Evolutionary conservation across 257 asterid genomes (phyloP).

Genomic region (Haberlea rhodopensis): DNA sequence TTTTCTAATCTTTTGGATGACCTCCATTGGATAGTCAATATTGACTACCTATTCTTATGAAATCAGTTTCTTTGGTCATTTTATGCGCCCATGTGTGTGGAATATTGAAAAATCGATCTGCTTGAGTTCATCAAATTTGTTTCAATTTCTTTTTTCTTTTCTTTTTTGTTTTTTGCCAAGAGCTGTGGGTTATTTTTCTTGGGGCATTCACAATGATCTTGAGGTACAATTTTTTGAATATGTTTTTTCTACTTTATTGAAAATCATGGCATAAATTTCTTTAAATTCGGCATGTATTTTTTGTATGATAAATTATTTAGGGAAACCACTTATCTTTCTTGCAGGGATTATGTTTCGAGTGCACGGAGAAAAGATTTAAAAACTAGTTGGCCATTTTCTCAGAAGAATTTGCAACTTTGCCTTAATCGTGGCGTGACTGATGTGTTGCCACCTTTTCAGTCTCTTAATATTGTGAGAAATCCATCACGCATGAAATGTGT

Average conservation of each 20-base stretch:
- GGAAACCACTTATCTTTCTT: slow-evolving; percentile 19
- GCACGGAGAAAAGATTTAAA: slow-evolving; percentile 60
- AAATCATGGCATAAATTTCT: background rate
- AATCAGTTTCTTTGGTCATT: slow-evolving; percentile 39
- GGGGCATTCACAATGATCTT: no score
- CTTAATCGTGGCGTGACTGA: slow-evolving; percentile 64
- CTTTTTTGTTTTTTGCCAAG: slow-evolving; percentile 25
- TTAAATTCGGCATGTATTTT: no score
- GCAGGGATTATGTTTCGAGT: slow-evolving; percentile 82
- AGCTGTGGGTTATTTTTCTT: no score
- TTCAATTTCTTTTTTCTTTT: slow-evolving; percentile 10
- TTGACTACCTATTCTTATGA: slow-evolving; percentile 30
- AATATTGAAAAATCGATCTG: slow-evolving; percentile 10
- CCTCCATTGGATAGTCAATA: slow-evolving; percentile 25
- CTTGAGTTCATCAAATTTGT: no score
- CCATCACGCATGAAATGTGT: slow-evolving; percentile 28
- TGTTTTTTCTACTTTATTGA: no score
- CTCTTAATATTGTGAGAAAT: slow-evolving; percentile 47
- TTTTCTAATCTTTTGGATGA: slow-evolving; percentile 17
- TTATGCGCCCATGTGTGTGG: slow-evolving; percentile 36
- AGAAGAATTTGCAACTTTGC: slow-evolving; percentile 70
- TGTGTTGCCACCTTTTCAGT: slow-evolving; percentile 79
- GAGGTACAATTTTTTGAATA: no score
- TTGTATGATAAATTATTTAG: background rate
- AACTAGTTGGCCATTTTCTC: slow-evolving; percentile 91